Conservation (phyloP, 2,329 filamentous ascomycete genomes). For the Hortaea sp. region DNA sequence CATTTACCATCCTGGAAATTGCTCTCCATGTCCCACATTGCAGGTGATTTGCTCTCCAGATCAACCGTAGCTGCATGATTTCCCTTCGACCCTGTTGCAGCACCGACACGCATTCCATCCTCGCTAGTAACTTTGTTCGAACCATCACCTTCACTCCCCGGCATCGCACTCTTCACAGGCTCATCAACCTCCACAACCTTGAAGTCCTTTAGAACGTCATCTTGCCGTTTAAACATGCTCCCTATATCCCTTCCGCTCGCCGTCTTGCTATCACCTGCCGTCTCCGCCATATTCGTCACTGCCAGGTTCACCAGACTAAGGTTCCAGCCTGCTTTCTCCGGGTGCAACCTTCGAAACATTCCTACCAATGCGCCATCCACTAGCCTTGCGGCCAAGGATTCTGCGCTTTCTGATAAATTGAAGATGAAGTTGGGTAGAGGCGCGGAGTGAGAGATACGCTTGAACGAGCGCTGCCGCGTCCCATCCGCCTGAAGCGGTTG, state of each 20-base stretch:
- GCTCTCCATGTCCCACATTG: constrained; percentile 4
- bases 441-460: constrained; percentile 64
- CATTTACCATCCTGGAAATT: not conserved
- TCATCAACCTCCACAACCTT: constrained; percentile 39
- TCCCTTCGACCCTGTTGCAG: too few relatives aligned
- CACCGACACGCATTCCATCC: not conserved
- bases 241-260: constrained; percentile 61
- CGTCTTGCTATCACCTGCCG: constrained; percentile 33
- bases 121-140: not conserved
- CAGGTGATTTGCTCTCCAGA: constrained; percentile 1
- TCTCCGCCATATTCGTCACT: constrained; percentile 66
- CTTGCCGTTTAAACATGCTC: constrained; percentile 71
- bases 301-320: constrained; percentile 78
- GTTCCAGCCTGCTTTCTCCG: constrained; percentile 62
- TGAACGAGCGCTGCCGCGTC: constrained; percentile 48
- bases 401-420: constrained; percentile 47
- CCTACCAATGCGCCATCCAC: constrained; percentile 58
- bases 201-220: constrained; percentile 58
- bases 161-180: too few relatives aligned
- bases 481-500: constrained; percentile 43
- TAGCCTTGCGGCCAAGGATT: constrained; percentile 55
- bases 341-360: constrained; percentile 65
- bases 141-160: too few relatives aligned
- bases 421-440: constrained; percentile 68
- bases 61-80: too few relatives aligned